Percentiles rank a stretch among this genome's conserved stretches.
phyloP scores from a whole-genome alignment of 805 yeast genomes.

The Hanseniaspora guilliermondii region DNA sequence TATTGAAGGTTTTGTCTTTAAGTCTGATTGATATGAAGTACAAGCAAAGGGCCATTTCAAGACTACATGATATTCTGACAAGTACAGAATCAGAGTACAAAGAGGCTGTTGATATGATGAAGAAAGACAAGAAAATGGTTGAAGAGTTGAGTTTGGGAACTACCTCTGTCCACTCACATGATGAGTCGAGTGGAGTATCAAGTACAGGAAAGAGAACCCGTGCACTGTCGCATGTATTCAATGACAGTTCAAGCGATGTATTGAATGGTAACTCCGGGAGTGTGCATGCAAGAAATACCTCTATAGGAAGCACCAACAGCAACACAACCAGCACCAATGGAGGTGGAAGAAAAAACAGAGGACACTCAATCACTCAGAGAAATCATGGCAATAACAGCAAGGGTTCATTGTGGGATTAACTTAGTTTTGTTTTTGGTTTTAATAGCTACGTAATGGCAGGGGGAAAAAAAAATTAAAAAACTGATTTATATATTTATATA shows the following conservation, averaged over 20 bases:
- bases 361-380: conserved; percentile 1
- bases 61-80: conserved; percentile 50
- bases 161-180: not conserved
- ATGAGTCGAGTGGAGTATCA: not conserved
- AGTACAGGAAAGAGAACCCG: not conserved
- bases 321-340: not conserved
- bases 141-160: conserved; percentile 73
- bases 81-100: conserved; percentile 42
- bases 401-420: not conserved
- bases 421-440: too few species aligned
- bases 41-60: conserved; percentile 45
- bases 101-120: conserved; percentile 25
- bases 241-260: not conserved
- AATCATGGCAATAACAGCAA: not conserved
- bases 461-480: too few species aligned
- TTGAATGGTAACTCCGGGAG: not conserved
- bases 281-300: not conserved
- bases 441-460: not conserved
- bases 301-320: not conserved
- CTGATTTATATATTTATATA: not conserved
- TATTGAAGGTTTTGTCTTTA: conserved; percentile 66
- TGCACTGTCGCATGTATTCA: conserved; percentile 9
- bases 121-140: conserved; percentile 71
- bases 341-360: not conserved
- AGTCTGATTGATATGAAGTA: conserved; percentile 49